phyloP scores from a whole-genome alignment of 139 green algal genomes.

The Micractinium conductrix region DNA sequence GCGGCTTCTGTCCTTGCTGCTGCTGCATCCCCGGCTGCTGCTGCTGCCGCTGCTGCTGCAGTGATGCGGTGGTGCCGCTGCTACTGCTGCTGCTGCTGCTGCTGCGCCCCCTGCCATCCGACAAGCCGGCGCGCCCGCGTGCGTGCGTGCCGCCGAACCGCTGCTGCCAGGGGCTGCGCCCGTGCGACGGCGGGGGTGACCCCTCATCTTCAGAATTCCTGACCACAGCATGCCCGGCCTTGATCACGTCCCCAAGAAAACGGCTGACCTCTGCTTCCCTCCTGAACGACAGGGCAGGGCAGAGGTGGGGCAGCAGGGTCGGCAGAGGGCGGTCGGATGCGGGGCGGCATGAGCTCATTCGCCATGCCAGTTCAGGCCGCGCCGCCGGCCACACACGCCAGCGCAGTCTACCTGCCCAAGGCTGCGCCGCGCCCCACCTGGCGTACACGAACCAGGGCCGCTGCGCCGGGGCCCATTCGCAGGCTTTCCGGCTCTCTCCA shows the following conservation, averaged over 20 bases:
- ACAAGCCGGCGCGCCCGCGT: neutral
- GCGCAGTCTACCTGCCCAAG: neutral
- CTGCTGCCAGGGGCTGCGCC: no score
- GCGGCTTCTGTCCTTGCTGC: neutral
- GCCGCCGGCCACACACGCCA: neutral
- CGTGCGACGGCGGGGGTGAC: no score
- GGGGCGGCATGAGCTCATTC: neutral
- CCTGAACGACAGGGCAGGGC: neutral
- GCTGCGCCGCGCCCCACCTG: no score
- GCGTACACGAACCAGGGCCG: no score
- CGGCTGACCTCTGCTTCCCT: neutral
- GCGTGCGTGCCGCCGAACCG: neutral
- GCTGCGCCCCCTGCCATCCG: neutral
- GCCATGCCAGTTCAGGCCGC: neutral
- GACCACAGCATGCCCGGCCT: slow-evolving; percentile 15
- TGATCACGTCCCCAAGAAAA: neutral
- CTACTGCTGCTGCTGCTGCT: neutral
- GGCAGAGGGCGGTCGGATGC: neutral
- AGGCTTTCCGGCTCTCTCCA: no score
- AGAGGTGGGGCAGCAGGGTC: neutral
- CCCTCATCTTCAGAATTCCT: no score
- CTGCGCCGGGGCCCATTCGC: no score
- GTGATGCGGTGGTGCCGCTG: neutral
- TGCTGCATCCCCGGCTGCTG: neutral
- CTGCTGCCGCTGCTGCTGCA: neutral